A percentile compares a stretch with the other conserved stretches of the same genome.
Conservation (phyloP, 768 basidiomycete species). For the Mycena olivaceomarginata region DNA sequence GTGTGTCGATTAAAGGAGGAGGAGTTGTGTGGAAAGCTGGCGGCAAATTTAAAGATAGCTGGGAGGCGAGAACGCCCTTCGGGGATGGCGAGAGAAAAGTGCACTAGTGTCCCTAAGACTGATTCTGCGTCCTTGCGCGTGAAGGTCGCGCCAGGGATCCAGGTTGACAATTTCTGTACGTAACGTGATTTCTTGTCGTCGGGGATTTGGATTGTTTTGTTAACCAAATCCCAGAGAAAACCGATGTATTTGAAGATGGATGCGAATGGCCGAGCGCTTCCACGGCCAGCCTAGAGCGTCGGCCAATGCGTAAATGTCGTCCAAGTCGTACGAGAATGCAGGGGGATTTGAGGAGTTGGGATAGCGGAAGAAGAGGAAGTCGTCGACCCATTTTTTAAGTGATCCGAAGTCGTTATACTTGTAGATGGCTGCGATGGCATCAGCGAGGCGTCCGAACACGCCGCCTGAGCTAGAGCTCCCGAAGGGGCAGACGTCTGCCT, state of each 20-base stretch:
- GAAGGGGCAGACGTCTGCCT: too few species aligned
- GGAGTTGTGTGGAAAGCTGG: neutral
- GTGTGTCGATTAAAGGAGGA: too few species aligned
- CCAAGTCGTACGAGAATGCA: neutral
- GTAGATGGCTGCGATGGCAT: slow-evolving; percentile 55
- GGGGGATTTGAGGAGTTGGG: neutral
- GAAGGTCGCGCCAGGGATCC: slow-evolving; percentile 2
- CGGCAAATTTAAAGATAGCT: neutral
- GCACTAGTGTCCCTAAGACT: neutral
- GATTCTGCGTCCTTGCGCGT: slow-evolving; percentile 17
- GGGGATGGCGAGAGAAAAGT: neutral
- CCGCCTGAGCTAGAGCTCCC: slow-evolving; percentile 51
- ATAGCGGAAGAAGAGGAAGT: slow-evolving; percentile 52
- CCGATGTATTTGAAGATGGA: neutral
- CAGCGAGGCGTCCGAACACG: slow-evolving; percentile 55
- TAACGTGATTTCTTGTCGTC: neutral
- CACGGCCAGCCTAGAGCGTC: neutral
- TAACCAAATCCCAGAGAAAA: neutral
- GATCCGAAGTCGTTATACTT: slow-evolving; percentile 32
- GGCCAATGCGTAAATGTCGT: neutral
- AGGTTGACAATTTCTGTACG: neutral
- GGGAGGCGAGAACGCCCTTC: neutral
- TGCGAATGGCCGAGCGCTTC: neutral
- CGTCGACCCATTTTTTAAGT: slow-evolving; percentile 54
- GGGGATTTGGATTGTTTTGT: neutral